phyloP scores from a whole-genome alignment of 495 filamentous ascomycete genomes.

The Hyaloscypha variabilis region DNA sequence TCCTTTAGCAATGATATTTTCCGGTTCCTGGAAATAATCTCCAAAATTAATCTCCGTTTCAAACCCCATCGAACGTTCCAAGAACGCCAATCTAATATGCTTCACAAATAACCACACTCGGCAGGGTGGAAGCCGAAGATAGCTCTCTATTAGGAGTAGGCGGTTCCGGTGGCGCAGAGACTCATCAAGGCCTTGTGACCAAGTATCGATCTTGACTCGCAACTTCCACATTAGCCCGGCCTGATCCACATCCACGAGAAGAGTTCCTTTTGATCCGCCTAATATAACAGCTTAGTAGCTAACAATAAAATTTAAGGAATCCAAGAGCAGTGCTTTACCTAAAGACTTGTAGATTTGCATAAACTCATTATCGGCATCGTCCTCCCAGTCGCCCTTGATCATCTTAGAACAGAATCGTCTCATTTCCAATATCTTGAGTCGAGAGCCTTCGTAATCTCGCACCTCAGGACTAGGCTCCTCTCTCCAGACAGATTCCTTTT shows the following conservation, averaged over 20 bases:
- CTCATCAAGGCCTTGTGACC: slow-evolving; percentile 11
- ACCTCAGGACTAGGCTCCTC: neutral
- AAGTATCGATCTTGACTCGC: slow-evolving; percentile 19
- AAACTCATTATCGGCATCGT: slow-evolving; percentile 3
- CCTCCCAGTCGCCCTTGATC: neutral
- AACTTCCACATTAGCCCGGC: slow-evolving; percentile 14
- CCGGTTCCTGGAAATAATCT: neutral
- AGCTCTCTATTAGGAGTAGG: slow-evolving; percentile 27
- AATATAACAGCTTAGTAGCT: slow-evolving; percentile 8
- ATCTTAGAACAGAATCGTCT: slow-evolving; percentile 8
- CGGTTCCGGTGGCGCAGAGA: slow-evolving; percentile 24
- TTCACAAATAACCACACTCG: slow-evolving; percentile 25
- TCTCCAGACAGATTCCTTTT: slow-evolving; percentile 17
- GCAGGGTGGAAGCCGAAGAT: slow-evolving; percentile 27
- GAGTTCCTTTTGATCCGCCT: slow-evolving; percentile 30
- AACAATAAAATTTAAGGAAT: slow-evolving; percentile 25
- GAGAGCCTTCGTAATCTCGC: neutral
- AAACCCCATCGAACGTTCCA: neutral
- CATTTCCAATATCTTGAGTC: slow-evolving; percentile 5
- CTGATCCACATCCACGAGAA: slow-evolving; percentile 23
- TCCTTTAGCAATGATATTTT: slow-evolving; percentile 14
- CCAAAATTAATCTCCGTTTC: neutral
- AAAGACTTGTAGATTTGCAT: slow-evolving; percentile 21
- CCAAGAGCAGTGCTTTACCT: slow-evolving; percentile 19
- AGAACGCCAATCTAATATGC: neutral